Conservation (phyloP, 1,139 yeast species). For the Candida freyschussii region DNA sequence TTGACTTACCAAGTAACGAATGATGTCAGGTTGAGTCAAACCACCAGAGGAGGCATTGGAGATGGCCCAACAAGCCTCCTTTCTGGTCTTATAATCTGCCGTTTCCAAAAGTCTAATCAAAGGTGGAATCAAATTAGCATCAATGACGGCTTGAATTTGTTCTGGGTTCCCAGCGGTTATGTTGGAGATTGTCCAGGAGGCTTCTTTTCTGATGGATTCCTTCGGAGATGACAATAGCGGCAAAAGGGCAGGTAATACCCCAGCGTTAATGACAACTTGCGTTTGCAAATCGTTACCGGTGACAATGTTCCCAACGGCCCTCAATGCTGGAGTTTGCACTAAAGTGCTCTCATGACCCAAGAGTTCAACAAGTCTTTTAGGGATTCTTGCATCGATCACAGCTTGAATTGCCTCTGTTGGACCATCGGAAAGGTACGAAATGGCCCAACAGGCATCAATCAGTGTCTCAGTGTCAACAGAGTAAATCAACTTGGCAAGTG, state of each 20-base stretch:
- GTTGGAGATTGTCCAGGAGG: conserved; percentile 98
- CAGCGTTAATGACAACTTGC: conserved; percentile 89
- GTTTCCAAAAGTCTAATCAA: conserved; percentile 70
- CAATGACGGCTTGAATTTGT: conserved; percentile 95
- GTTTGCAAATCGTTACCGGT: conserved; percentile 96
- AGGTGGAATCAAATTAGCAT: conserved; percentile 90
- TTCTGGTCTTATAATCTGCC: conserved; percentile 93
- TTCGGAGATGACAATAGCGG: conserved; percentile 78
- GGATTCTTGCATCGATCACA: conserved; percentile 93
- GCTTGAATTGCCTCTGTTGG: conserved; percentile 92
- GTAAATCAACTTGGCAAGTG: conserved; percentile 84
- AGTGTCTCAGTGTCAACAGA: conserved; percentile 89
- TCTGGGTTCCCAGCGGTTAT: conserved; percentile 95
- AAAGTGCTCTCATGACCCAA: conserved; percentile 76
- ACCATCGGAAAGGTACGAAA: conserved; percentile 91
- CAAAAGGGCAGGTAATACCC: conserved; percentile 81
- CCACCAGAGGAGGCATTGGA: conserved; percentile 98
- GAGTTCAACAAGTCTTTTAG: conserved; percentile 87
- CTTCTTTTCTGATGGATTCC: conserved; percentile 93
- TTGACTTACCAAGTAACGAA: conserved; percentile 84
- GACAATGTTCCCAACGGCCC: conserved; percentile 97
- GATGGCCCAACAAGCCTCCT: conserved; percentile 99
- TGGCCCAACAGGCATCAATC: conserved; percentile 99
- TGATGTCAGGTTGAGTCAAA: conserved; percentile 85
- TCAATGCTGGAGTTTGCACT: conserved; percentile 94